phyloP scores from a whole-genome alignment of 352 stramenopile genomes.

The Phytopythium chamaehyphon region DNA sequence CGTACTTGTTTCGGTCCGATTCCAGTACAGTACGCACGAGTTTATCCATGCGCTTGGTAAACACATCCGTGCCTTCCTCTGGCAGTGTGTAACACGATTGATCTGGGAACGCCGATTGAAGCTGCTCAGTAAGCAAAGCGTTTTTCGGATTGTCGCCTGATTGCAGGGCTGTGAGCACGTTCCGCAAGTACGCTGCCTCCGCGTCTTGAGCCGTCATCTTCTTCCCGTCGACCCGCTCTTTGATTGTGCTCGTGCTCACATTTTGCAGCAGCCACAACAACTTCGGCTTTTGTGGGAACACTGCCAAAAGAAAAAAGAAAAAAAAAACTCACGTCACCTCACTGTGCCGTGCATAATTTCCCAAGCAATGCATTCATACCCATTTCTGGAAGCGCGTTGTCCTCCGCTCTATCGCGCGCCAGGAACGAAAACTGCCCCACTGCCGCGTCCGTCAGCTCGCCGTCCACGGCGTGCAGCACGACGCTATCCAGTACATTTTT shows the following conservation, averaged over 20 bases:
- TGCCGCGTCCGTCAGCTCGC: slow-evolving; percentile 41
- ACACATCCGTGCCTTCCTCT: slow-evolving; percentile 29
- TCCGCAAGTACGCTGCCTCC: slow-evolving; percentile 59
- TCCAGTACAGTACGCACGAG: slow-evolving; percentile 48
- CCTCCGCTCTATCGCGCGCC: slow-evolving; percentile 17
- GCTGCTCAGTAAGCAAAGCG: slow-evolving; percentile 32
- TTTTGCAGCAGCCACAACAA: slow-evolving; percentile 74
- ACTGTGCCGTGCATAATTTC: neutral
- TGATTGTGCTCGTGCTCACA: slow-evolving; percentile 50
- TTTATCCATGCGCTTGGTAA: slow-evolving; percentile 64
- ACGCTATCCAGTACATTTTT: slow-evolving; percentile 22
- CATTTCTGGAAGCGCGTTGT: slow-evolving; percentile 20
- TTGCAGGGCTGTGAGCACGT: slow-evolving; percentile 31
- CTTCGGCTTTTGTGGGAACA: slow-evolving; percentile 70
- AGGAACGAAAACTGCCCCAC: slow-evolving; percentile 63
- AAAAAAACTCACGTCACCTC: no score
- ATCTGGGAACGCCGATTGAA: slow-evolving; percentile 45
- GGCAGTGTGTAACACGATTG: slow-evolving; percentile 56
- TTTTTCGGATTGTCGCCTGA: neutral
- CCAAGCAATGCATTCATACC: slow-evolving; percentile 9
- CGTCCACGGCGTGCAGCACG: slow-evolving; percentile 63
- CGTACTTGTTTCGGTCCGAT: slow-evolving; percentile 61
- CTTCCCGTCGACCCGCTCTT: slow-evolving; percentile 51
- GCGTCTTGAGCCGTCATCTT: slow-evolving; percentile 49
- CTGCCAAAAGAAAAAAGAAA: slow-evolving; percentile 19